These are phyloP conservation scores for Quercus aquifolioides DNA, from an alignment of 306 rosid genomes.

Conservation along the genomic window DNA sequence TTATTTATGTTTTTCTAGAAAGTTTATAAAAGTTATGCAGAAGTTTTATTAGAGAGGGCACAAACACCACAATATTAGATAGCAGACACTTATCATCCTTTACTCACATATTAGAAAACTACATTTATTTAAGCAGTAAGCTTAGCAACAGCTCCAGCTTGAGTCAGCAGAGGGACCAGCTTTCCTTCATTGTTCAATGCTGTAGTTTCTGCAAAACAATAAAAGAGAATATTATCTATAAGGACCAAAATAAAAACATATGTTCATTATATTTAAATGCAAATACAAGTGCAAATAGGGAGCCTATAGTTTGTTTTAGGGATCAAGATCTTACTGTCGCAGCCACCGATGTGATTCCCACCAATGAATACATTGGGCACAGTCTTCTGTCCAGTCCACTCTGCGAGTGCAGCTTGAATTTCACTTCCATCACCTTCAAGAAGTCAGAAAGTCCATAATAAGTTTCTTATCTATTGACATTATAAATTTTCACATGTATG, in stretches of 20 bases:
- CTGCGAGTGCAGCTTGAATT: conserved; percentile 58
- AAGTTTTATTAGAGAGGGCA: not conserved
- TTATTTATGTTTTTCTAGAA: not conserved
- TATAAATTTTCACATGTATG: no score
- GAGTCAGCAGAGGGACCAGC: conserved; percentile 60
- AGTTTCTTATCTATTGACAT: not conserved
- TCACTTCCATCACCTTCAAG: conserved; percentile 78
- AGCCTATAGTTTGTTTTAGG: not conserved
- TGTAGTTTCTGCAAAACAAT: conserved; percentile 49
- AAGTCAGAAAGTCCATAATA: conserved; percentile 6
- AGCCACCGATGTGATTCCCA: conserved; percentile 92
- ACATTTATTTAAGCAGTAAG: conserved; percentile 28
- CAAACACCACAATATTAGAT: not conserved
- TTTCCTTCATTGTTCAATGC: conserved; percentile 56
- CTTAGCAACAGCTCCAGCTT: conserved; percentile 58
- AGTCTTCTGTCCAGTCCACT: conserved; percentile 75
- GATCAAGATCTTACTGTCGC: conserved; percentile 56
- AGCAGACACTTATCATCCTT: not conserved
- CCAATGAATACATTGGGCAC: conserved; percentile 94
- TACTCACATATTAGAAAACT: not conserved
- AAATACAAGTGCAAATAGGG: not conserved
- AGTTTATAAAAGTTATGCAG: no score
- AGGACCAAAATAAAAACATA: not conserved
- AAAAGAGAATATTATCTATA: conserved; percentile 8
- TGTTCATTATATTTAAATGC: not conserved